Conservation (phyloP, 345 rosid genomes). For the Gossypium raimondii region DNA sequence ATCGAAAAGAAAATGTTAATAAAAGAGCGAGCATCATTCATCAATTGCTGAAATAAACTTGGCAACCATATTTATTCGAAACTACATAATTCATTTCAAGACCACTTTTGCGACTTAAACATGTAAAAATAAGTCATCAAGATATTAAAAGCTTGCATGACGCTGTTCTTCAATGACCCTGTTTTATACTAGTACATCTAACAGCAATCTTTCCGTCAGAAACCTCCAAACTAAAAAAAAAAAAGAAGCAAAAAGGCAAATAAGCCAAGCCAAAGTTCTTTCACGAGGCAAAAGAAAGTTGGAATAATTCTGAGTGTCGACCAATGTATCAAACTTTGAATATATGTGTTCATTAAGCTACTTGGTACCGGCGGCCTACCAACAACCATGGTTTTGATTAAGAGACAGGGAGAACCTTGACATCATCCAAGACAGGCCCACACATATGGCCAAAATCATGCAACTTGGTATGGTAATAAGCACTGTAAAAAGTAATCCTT, state of each 20-base stretch:
- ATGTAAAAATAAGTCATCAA: background rate
- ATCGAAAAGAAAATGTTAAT: background rate
- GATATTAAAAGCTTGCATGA: background rate
- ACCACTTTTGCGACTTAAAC: background rate
- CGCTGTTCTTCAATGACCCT: background rate
- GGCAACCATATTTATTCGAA: background rate
- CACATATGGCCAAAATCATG: conserved; percentile 76
- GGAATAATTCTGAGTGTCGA: too few relatives aligned
- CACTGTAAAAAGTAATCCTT: conserved; percentile 67
- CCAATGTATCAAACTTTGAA: background rate
- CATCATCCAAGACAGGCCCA: conserved; percentile 82
- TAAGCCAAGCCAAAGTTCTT: background rate
- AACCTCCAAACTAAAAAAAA: background rate
- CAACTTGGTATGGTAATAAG: conserved; percentile 65
- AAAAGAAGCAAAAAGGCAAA: too few relatives aligned
- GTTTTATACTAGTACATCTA: background rate
- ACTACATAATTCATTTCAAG: background rate
- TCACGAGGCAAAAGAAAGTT: background rate
- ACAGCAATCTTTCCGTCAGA: background rate
- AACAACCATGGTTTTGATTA: background rate
- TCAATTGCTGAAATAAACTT: background rate
- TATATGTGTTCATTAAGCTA: background rate
- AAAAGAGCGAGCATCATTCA: background rate
- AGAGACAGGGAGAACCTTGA: conserved; percentile 31
- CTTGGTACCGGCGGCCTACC: background rate